A percentile compares a stretch with the other conserved stretches of the same genome.
These are phyloP conservation scores for Delphinella strobiligena DNA, from an alignment of 2,329 filamentous ascomycete genomes.

Conservation along the genomic window DNA sequence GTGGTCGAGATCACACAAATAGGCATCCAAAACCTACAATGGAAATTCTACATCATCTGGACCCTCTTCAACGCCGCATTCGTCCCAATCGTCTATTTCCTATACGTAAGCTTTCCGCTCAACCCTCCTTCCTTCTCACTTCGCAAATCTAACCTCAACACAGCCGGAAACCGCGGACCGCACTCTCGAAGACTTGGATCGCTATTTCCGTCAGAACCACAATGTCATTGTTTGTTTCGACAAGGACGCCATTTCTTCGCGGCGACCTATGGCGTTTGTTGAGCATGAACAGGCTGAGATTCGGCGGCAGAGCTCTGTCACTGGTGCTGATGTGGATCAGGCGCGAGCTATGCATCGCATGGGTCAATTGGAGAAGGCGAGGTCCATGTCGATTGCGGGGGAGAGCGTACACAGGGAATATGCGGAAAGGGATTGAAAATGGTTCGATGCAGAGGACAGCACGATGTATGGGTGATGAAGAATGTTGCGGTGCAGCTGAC, in stretches of 20 bases:
- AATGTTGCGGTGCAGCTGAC: no score
- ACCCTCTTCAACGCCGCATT: slow-evolving; percentile 22
- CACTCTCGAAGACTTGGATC: slow-evolving; percentile 20
- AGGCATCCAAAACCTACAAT: slow-evolving; percentile 24
- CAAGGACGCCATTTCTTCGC: slow-evolving; percentile 33
- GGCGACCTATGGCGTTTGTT: slow-evolving; percentile 35
- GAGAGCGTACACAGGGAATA: no score
- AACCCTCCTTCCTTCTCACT: no score
- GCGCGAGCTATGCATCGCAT: no score
- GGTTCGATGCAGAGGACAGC: no score
- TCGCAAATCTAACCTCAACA: no score
- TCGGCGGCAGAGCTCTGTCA: slow-evolving; percentile 6
- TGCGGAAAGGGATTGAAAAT: no score
- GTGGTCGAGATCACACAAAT: slow-evolving; percentile 34
- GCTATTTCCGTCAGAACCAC: slow-evolving; percentile 15
- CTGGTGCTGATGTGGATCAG: no score
- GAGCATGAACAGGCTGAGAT: slow-evolving; percentile 32
- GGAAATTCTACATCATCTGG: slow-evolving; percentile 18
- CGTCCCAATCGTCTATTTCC: slow-evolving; percentile 34
- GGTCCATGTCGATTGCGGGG: no score
- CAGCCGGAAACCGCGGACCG: slow-evolving; percentile 22
- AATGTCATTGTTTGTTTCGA: slow-evolving; percentile 35
- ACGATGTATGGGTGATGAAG: no score
- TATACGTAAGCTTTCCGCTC: no score
- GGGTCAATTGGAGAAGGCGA: no score